A percentile compares a stretch with the other conserved stretches of the same genome.
phyloP scores from a whole-genome alignment of 805 yeast species.

The Saccharomycopsis guyanensis region DNA sequence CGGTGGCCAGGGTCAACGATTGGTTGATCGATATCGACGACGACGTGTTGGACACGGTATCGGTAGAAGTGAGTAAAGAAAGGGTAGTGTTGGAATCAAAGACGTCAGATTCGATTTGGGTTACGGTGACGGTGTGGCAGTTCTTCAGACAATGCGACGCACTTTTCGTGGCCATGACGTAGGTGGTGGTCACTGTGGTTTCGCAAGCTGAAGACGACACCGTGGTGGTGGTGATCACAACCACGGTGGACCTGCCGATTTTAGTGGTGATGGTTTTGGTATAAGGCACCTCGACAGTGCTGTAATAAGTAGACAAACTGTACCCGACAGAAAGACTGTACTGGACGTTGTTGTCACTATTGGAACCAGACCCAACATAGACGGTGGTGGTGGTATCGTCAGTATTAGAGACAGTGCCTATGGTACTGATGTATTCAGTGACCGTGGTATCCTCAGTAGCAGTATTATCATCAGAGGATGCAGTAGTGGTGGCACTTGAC shows the following conservation, averaged over 20 bases:
- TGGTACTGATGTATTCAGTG: background rate
- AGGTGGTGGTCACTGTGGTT: slow-evolving; percentile 10
- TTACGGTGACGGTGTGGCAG: background rate
- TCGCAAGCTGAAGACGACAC: slow-evolving; percentile 2
- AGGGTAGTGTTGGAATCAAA: background rate
- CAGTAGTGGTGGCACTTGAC: background rate
- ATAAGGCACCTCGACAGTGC: slow-evolving; percentile 15
- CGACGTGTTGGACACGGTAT: background rate
- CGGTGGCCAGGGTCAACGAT: background rate
- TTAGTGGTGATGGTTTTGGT: slow-evolving; percentile 11
- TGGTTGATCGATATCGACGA: too few species aligned
- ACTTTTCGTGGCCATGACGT: slow-evolving; percentile 10
- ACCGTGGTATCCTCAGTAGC: background rate
- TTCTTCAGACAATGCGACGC: background rate
- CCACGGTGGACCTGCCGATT: slow-evolving; percentile 10
- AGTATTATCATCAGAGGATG: background rate
- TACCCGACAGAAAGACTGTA: slow-evolving; percentile 11
- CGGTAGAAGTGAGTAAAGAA: background rate
- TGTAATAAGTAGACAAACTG: slow-evolving; percentile 8
- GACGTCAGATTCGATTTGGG: background rate
- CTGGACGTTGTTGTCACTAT: background rate
- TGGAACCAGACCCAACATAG: slow-evolving; percentile 4
- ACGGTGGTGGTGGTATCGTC: background rate
- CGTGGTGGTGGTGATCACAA: slow-evolving; percentile 15
- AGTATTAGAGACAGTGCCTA: slow-evolving; percentile 1